Evolutionary conservation across 2,329 filamentous ascomycete species (phyloP).

Genomic region (Septoria linicola): DNA sequence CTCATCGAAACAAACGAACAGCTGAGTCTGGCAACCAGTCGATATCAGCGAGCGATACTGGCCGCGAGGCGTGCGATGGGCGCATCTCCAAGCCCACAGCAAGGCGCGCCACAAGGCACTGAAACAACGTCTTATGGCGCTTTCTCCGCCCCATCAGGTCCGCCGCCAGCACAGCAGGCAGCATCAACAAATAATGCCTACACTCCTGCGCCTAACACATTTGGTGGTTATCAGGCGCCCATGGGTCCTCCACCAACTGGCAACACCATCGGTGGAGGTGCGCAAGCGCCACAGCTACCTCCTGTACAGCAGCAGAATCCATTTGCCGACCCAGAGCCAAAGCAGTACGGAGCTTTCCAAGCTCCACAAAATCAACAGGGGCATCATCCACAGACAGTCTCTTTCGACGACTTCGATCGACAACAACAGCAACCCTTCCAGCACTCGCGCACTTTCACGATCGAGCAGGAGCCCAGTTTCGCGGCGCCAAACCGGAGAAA

Average conservation of each 20-base stretch:
- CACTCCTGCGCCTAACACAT: slow-evolving; percentile 5
- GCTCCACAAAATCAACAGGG: slow-evolving; percentile 9
- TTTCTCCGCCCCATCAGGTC: slow-evolving; percentile 19
- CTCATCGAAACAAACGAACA: slow-evolving; percentile 95
- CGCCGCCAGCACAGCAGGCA: slow-evolving; percentile 16
- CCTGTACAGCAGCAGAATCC: slow-evolving; percentile 34
- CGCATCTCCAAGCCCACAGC: slow-evolving; percentile 27
- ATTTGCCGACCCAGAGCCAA: slow-evolving; percentile 43
- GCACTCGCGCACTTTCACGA: slow-evolving; percentile 26
- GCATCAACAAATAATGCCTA: slow-evolving; percentile 4
- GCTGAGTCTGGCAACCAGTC: slow-evolving; percentile 74
- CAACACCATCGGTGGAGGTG: slow-evolving; percentile 15
- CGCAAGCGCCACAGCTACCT: slow-evolving; percentile 11
- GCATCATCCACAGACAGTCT: slow-evolving; percentile 25
- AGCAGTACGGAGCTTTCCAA: slow-evolving; percentile 23
- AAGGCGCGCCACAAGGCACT: slow-evolving; percentile 10
- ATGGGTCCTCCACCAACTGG: slow-evolving; percentile 28
- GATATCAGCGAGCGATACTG: slow-evolving; percentile 77
- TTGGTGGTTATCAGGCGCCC: slow-evolving; percentile 23
- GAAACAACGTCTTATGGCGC: slow-evolving; percentile 16
- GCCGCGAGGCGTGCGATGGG: slow-evolving; percentile 53
- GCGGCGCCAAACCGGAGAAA: slow-evolving; percentile 22
- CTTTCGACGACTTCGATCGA: slow-evolving; percentile 22
- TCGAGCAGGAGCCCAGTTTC: slow-evolving; percentile 26
- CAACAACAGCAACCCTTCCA: slow-evolving; percentile 15